Conservation (phyloP, 768 basidiomycete species). For the Suillus weaverae region DNA sequence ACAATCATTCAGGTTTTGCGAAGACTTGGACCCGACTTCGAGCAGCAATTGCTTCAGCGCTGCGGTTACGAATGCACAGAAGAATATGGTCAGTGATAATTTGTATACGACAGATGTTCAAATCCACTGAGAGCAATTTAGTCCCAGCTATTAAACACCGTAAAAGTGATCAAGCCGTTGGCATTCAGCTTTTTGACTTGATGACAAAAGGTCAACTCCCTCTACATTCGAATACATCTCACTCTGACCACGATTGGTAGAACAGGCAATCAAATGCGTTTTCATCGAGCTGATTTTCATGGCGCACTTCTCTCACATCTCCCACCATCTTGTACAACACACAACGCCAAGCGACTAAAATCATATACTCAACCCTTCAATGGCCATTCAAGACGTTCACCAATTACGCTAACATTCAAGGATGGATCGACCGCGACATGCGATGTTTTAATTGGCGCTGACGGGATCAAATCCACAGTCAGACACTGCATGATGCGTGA, state of each 20-base stretch:
- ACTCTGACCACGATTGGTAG: slow-evolving; percentile 5
- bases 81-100: slow-evolving; percentile 18
- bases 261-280: slow-evolving; percentile 49
- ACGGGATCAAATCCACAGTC: slow-evolving; percentile 60
- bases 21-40: slow-evolving; percentile 22
- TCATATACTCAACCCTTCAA: slow-evolving; percentile 47
- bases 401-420: slow-evolving; percentile 53
- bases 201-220: slow-evolving; percentile 52
- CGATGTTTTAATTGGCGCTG: slow-evolving; percentile 70
- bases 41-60: slow-evolving; percentile 17
- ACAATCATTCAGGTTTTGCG: slow-evolving; percentile 19
- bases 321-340: slow-evolving; percentile 43
- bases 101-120: neutral
- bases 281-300: slow-evolving; percentile 74
- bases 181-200: slow-evolving; percentile 53
- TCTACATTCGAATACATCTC: neutral
- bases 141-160: slow-evolving; percentile 56
- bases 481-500: slow-evolving; percentile 37
- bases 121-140: slow-evolving; percentile 23
- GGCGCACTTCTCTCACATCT: slow-evolving; percentile 52
- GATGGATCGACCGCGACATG: slow-evolving; percentile 61
- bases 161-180: slow-evolving; percentile 59
- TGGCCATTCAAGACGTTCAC: slow-evolving; percentile 23
- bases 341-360: slow-evolving; percentile 58
- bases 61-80: slow-evolving; percentile 24